Percentiles rank a stretch among this genome's conserved stretches.
Evolutionary conservation across 2,329 filamentous ascomycete species (phyloP).

Genomic region (Atkinsonella hypoxylon): DNA sequence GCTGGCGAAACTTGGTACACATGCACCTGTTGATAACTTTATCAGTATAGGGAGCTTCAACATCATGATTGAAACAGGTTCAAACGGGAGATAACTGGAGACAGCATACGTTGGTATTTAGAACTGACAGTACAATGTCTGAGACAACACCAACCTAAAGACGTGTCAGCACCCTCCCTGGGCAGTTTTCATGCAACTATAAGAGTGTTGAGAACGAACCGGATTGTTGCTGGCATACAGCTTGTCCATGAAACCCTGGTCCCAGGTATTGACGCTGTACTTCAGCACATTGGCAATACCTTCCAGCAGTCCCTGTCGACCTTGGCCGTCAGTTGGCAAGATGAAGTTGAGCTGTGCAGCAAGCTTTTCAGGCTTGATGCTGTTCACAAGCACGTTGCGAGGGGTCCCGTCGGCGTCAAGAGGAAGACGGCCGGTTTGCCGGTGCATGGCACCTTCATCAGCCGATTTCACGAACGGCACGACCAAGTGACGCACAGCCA

Average conservation of each 20-base stretch:
- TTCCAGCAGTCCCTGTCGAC: constrained; percentile 62
- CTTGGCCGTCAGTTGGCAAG: constrained; percentile 46
- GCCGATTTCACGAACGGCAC: constrained; percentile 60
- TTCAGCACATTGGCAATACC: constrained; percentile 59
- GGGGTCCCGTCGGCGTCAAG: constrained; percentile 25
- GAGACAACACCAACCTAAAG: constrained; percentile 66
- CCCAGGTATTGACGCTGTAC: constrained; percentile 97
- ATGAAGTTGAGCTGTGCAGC: constrained; percentile 43
- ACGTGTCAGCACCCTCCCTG: not conserved
- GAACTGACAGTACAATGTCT: constrained; percentile 68
- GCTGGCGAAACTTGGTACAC: constrained; percentile 91
- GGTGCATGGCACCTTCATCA: constrained; percentile 46
- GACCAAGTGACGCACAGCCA: constrained; percentile 54
- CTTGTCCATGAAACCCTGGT: constrained; percentile 93
- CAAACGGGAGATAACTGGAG: not conserved
- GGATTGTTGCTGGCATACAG: constrained; percentile 85
- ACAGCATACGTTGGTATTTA: constrained; percentile 75
- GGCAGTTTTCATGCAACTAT: not conserved
- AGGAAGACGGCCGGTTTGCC: constrained; percentile 36
- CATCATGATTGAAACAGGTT: not conserved
- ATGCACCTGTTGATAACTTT: constrained; percentile 45
- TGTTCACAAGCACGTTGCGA: constrained; percentile 51
- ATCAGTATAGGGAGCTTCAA: not conserved
- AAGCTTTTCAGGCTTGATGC: constrained; percentile 46
- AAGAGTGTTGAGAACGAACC: constrained; percentile 28